Evolutionary conservation across 495 filamentous ascomycete genomes (phyloP), one percentile per base, ranked within the genome.

Genomic region (Penicillium paradoxum): DNA sequence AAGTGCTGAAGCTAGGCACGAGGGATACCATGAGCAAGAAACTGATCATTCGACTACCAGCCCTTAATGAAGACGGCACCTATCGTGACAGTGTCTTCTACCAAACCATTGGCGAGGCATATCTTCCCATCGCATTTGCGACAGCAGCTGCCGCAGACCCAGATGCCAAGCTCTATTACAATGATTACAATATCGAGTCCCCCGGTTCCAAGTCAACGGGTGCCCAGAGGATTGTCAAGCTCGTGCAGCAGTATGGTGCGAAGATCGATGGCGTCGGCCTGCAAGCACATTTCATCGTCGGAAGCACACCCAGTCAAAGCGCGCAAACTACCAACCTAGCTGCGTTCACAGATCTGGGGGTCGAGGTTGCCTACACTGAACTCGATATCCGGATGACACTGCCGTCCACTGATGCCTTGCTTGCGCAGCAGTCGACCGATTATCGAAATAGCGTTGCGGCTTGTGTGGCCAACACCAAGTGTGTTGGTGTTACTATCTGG

Each of bases 401-500:
- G 18, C 81, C 80, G n/a, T 68, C 69, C 8, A 70, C 68, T 3
- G 54, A 54, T n/a, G 68, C 72, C 4, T 73, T 75, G 48, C 68
- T 83, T 17, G 59, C 63, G 11, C 73, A 80, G 67, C 85, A 89
- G 71, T 72, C 70, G 18, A 71, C 68, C 9, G 80, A 80, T 52
- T 90, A 87, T 55, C 57, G 65, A 51, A 76, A 67, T 52, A 71
- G 82, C 14, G 76, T 81, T 13, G 69, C 62, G n/a, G 82, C 83
- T 0, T 90, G 87, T 56, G 57, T 83, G 15, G 70, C 77, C 43
- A 66, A 79, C 0, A 47, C 70, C n/a, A 57, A 69, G 5, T 91
- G 87, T 58, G 75, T 87, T 3, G 87, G 85, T 5, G 71, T 89
- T 25, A 89, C 83, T n/a, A 74, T 83, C 52, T 85, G 83, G 83